phyloP scores from a whole-genome alignment of 257 asterid genomes.

The Sherardia arvensis region DNA sequence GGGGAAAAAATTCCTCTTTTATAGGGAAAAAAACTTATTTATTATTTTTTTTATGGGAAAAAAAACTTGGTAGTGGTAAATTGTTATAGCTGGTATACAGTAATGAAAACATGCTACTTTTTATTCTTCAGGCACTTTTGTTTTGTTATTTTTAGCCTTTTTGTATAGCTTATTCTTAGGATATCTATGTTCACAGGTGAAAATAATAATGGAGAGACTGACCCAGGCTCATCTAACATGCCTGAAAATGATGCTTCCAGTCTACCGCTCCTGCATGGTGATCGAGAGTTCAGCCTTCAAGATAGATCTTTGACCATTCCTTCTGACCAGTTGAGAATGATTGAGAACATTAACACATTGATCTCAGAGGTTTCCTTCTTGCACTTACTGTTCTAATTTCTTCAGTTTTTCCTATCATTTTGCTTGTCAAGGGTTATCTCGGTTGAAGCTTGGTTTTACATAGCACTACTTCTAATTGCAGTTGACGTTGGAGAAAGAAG shows the following conservation, averaged over 20 bases:
- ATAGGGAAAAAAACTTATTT: neutral
- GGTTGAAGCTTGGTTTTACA: constrained; percentile 1
- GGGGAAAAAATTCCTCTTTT: neutral
- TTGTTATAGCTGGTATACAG: neutral
- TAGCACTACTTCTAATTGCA: constrained; percentile 23
- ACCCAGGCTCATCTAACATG: constrained; percentile 25
- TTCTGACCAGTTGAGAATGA: constrained; percentile 76
- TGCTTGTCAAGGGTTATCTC: constrained; percentile 2
- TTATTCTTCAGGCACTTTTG: neutral
- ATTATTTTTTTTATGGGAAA: no score
- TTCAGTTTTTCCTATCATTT: constrained; percentile 2
- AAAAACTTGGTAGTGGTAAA: neutral
- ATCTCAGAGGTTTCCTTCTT: constrained; percentile 58
- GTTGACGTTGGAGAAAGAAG: constrained; percentile 84
- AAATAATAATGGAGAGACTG: constrained; percentile 18
- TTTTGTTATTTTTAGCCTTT: neutral
- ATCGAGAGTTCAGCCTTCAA: constrained; percentile 35
- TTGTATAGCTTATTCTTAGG: constrained; percentile 14
- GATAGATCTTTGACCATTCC: constrained; percentile 52
- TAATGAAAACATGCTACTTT: neutral
- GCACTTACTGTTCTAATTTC: constrained; percentile 10
- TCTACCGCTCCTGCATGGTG: constrained; percentile 41
- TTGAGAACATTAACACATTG: constrained; percentile 66
- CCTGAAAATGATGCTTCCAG: constrained; percentile 30
- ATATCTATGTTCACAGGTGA: constrained; percentile 22